These are phyloP conservation scores for Lachnellula arida DNA, from an alignment of 2,329 filamentous ascomycete genomes.

Conservation along the genomic window DNA sequence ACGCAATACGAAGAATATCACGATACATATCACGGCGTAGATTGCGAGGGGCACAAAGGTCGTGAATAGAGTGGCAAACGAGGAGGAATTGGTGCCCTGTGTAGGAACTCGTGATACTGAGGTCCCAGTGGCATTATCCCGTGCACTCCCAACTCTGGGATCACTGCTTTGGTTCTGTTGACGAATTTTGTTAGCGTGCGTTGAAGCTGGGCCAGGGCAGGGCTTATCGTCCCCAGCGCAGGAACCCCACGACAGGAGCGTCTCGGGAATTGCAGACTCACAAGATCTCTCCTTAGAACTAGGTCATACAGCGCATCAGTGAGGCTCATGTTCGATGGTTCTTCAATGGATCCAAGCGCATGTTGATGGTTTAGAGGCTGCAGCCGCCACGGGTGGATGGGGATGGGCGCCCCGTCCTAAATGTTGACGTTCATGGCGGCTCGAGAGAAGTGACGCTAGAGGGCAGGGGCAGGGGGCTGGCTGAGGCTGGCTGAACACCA, in stretches of 20 bases:
- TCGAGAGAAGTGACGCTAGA: not conserved
- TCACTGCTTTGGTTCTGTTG: conserved; percentile 29
- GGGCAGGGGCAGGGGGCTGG: not conserved
- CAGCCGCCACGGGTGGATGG: not conserved
- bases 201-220: not conserved
- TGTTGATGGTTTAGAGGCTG: not conserved
- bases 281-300: not conserved
- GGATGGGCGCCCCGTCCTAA: not conserved
- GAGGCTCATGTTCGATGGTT: not conserved
- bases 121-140: conserved; percentile 35
- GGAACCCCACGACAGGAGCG: not conserved
- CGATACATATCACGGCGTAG: conserved; percentile 45
- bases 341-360: not conserved
- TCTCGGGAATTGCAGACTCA: not conserved
- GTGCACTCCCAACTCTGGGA: conserved; percentile 40
- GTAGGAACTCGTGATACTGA: conserved; percentile 35
- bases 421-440: not conserved
- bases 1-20: conserved; percentile 47
- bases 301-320: not conserved
- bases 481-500: not conserved
- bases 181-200: not conserved
- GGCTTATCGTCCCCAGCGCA: not conserved
- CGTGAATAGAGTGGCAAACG: conserved; percentile 39
- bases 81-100: conserved; percentile 37
- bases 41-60: conserved; percentile 51